These are phyloP conservation scores for Bassia scoparia DNA, from an alignment of 148 eudicot genomes.

Conservation along the genomic window DNA sequence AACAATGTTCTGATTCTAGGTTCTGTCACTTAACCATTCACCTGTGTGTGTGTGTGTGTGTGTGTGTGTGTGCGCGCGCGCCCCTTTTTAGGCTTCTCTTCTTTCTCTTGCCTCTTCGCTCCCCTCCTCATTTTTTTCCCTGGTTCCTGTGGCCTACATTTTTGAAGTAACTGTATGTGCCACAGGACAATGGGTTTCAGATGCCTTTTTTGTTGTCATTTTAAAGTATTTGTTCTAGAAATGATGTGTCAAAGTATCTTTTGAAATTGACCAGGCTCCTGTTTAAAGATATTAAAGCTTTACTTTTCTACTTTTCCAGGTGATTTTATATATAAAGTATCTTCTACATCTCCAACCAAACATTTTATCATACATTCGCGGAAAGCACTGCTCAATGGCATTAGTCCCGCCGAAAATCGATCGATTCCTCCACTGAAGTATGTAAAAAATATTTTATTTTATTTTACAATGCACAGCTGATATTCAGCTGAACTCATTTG, in stretches of 20 bases:
- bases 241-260: background rate
- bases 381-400: constrained; percentile 94
- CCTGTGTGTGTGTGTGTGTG: background rate
- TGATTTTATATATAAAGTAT: constrained; percentile 89
- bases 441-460: constrained; percentile 12
- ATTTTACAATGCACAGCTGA: background rate
- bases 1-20: background rate
- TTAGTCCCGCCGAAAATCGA: constrained; percentile 91
- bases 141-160: constrained; percentile 1
- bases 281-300: background rate
- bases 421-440: constrained; percentile 92
- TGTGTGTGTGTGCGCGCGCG: too few species aligned
- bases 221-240: background rate
- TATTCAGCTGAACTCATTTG: background rate
- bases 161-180: background rate
- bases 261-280: background rate
- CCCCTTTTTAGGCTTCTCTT: background rate
- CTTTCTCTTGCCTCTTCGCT: background rate
- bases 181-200: background rate
- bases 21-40: background rate
- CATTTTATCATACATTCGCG: constrained; percentile 95
- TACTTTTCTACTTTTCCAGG: constrained; percentile 47
- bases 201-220: background rate
- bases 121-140: background rate
- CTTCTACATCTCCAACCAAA: constrained; percentile 90